Conservation (phyloP, 768 basidiomycete species). For the Asterophora parasitica region DNA sequence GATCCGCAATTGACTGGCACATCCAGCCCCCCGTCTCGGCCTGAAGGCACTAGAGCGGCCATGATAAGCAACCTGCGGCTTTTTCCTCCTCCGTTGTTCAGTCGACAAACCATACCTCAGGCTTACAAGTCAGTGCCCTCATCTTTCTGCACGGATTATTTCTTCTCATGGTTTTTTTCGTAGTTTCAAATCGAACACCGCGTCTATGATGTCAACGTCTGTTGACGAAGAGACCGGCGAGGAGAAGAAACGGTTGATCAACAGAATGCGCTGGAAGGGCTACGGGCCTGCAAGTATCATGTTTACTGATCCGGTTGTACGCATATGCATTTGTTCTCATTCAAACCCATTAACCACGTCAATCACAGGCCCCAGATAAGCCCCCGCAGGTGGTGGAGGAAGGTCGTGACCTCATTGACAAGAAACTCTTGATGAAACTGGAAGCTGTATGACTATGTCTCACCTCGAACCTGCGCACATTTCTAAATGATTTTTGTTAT, state of each 20-base stretch:
- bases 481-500: neutral
- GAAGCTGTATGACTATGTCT: constrained; percentile 38
- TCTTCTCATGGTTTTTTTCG: neutral
- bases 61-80: constrained; percentile 61
- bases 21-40: constrained; percentile 10
- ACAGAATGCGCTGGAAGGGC: constrained; percentile 82
- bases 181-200: constrained; percentile 76
- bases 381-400: constrained; percentile 61
- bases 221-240: constrained; percentile 75
- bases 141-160: neutral
- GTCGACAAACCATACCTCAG: constrained; percentile 72
- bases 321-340: constrained; percentile 7
- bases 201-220: constrained; percentile 63
- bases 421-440: constrained; percentile 48
- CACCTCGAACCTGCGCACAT: neutral
- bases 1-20: constrained; percentile 42
- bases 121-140: constrained; percentile 62
- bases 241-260: constrained; percentile 80
- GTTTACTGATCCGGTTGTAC: constrained; percentile 56
- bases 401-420: constrained; percentile 49
- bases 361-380: constrained; percentile 56
- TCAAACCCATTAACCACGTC: neutral
- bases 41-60: constrained; percentile 9
- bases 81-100: constrained; percentile 88
- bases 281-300: constrained; percentile 69